These are phyloP conservation scores for Gonium pectorale DNA, from an alignment of 139 green algal species.

Conservation along the genomic window DNA sequence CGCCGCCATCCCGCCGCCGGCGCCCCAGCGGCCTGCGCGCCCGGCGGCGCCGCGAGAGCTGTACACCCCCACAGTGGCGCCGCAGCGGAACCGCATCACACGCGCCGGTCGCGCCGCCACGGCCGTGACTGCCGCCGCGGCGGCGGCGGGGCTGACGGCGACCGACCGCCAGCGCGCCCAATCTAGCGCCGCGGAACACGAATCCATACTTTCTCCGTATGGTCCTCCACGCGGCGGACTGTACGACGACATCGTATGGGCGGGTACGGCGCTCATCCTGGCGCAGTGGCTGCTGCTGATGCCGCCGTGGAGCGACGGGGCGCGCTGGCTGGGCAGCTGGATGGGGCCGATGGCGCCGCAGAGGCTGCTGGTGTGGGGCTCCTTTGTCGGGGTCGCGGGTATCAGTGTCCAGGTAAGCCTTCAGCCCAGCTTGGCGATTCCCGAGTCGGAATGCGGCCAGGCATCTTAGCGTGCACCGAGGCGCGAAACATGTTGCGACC, in stretches of 20 bases:
- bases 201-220: neutral
- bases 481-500: neutral
- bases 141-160: no score
- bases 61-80: no score
- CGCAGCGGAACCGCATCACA: no score
- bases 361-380: neutral
- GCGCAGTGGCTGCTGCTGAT: neutral
- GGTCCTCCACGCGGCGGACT: neutral
- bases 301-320: neutral
- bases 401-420: neutral
- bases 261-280: neutral
- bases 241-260: slow-evolving; percentile 8
- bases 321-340: neutral
- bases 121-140: no score
- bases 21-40: no score
- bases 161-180: no score
- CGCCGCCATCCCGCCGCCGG: no score
- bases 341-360: neutral
- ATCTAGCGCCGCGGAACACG: no score
- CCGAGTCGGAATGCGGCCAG: neutral
- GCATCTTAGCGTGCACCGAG: neutral
- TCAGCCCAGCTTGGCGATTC: neutral
- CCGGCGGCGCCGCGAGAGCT: no score
- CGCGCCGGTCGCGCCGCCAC: no score
- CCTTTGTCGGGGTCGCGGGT: neutral